These are phyloP conservation scores for Carex scoparia DNA, from an alignment of 176 grass and related monocot genomes.

Conservation along the genomic window DNA sequence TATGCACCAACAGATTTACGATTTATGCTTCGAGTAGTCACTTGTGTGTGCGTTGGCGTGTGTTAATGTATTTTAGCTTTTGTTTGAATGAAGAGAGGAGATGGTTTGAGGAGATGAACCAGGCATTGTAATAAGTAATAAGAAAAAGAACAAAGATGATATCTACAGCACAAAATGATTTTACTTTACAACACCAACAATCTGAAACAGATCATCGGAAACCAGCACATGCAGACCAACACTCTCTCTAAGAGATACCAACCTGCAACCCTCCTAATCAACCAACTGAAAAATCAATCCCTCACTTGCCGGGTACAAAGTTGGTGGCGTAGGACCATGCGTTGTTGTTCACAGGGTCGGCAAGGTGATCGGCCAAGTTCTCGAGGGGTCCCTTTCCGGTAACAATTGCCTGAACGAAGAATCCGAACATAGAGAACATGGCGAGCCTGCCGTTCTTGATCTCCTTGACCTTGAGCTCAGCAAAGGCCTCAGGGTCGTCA, in stretches of 20 bases:
- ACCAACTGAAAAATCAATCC: neutral
- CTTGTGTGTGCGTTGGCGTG: neutral
- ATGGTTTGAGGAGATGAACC: neutral
- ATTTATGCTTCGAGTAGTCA: neutral
- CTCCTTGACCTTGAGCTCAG: slow-evolving; percentile 64
- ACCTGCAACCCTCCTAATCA: neutral
- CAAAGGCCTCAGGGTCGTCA: slow-evolving; percentile 64
- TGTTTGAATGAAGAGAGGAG: neutral
- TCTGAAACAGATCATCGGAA: slow-evolving; percentile 21
- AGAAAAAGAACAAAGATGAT: slow-evolving; percentile 1
- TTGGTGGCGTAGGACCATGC: slow-evolving; percentile 79
- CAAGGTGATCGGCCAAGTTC: slow-evolving; percentile 75
- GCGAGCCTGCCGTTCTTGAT: slow-evolving; percentile 38
- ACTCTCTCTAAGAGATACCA: neutral
- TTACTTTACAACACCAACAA: slow-evolving; percentile 31
- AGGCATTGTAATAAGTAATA: neutral
- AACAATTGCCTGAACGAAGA: slow-evolving; percentile 84
- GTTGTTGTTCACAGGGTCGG: slow-evolving; percentile 78
- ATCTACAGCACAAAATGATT: slow-evolving; percentile 21
- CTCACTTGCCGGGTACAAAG: slow-evolving; percentile 69
- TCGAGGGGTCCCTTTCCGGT: slow-evolving; percentile 72
- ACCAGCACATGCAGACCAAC: neutral
- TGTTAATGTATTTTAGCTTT: neutral
- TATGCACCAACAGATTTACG: neutral
- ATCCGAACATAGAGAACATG: slow-evolving; percentile 74